A percentile compares a stretch with the other conserved stretches of the same genome.
Conservation (phyloP, 2,329 filamentous ascomycete genomes). For the Colletotrichum sidae region DNA sequence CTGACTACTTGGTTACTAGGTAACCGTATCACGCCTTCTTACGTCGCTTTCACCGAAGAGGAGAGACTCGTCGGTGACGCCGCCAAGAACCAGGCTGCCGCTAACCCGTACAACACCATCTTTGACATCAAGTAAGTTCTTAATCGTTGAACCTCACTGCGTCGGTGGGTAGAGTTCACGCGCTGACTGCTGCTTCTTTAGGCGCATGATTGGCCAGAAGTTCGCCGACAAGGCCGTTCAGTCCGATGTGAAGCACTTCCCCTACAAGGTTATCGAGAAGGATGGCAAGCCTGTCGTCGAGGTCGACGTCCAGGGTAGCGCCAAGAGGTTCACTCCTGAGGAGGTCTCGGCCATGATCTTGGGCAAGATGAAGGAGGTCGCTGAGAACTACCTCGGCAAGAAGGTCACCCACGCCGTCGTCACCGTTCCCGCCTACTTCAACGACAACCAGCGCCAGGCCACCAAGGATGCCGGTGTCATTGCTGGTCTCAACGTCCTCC, state of each 20-base stretch:
- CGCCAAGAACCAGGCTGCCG: constrained; percentile 92
- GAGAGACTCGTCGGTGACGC: constrained; percentile 97
- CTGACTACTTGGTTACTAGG: constrained; percentile 54
- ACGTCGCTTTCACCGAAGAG: constrained; percentile 96
- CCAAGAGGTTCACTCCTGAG: constrained; percentile 83
- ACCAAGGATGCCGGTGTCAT: constrained; percentile 96
- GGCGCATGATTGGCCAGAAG: constrained; percentile 88
- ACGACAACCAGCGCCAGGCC: constrained; percentile 96
- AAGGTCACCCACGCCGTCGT: constrained; percentile 90
- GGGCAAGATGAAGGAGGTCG: constrained; percentile 87
- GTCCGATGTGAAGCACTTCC: constrained; percentile 97
- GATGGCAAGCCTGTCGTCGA: constrained; percentile 89
- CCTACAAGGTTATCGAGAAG: constrained; percentile 92
- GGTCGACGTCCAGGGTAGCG: constrained; percentile 73
- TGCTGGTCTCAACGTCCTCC: constrained; percentile 92
- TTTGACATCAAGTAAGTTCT: constrained; percentile 82
- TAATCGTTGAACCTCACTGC: background rate
- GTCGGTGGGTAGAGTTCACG: background rate
- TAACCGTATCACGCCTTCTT: constrained; percentile 95
- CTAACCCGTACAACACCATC: constrained; percentile 81
- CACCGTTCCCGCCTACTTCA: constrained; percentile 97
- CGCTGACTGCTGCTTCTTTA: constrained; percentile 49
- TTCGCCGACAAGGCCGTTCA: constrained; percentile 88
- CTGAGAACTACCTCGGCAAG: constrained; percentile 83
- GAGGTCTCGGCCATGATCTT: constrained; percentile 85